Conservation (phyloP, 805 yeast genomes). For the Suhomyces sp. region DNA sequence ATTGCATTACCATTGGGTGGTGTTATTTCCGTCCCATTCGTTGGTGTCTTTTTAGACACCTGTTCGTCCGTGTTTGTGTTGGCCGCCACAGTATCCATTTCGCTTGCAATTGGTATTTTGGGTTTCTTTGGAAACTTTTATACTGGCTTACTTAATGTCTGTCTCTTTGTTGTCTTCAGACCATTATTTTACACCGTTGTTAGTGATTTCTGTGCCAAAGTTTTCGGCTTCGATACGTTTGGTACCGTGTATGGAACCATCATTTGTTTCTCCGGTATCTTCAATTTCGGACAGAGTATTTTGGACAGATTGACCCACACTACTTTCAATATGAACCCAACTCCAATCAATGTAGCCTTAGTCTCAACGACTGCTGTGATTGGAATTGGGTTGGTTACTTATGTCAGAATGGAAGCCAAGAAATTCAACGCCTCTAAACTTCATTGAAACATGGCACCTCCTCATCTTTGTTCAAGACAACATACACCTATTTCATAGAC, state of each 20-base stretch:
- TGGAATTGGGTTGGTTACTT: constrained; percentile 43
- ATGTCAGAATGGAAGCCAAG: constrained; percentile 26
- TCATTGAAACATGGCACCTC: too few relatives aligned
- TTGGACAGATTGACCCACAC: constrained; percentile 53
- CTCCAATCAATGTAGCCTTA: constrained; percentile 47
- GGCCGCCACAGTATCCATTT: constrained; percentile 37
- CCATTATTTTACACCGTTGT: constrained; percentile 60
- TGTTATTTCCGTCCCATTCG: constrained; percentile 52
- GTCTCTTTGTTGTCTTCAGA: constrained; percentile 51
- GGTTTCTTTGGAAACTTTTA: constrained; percentile 45
- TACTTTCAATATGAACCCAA: constrained; percentile 53
- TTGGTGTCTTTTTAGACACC: constrained; percentile 51
- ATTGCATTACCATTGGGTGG: constrained; percentile 59
- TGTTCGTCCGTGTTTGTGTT: constrained; percentile 49
- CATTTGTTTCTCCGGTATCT: constrained; percentile 51
- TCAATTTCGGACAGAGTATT: constrained; percentile 47
- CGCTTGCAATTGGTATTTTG: constrained; percentile 46
- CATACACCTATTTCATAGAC: too few relatives aligned
- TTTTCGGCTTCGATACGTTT: constrained; percentile 60
- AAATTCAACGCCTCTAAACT: not conserved
- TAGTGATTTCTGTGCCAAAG: constrained; percentile 60
- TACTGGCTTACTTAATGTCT: constrained; percentile 45
- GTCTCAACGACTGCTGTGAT: constrained; percentile 40
- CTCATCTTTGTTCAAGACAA: not conserved
- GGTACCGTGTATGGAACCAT: constrained; percentile 61